A percentile compares a stretch with the other conserved stretches of the same genome.
These are phyloP conservation scores for Wickerhamomyces silvicola DNA, from an alignment of 805 yeast genomes.

Conservation along the genomic window DNA sequence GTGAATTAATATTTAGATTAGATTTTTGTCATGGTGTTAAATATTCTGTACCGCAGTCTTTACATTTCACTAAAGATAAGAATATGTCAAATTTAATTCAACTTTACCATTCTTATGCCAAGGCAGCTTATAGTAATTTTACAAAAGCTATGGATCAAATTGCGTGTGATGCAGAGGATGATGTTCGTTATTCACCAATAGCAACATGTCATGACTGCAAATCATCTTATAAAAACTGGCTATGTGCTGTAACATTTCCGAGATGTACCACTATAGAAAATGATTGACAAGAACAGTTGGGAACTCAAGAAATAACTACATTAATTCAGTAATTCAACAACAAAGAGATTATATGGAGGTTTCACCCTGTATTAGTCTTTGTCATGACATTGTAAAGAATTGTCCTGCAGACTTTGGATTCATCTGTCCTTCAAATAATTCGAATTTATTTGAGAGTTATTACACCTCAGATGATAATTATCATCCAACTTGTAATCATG, in stretches of 20 bases:
- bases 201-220: constrained; percentile 69
- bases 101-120: constrained; percentile 62
- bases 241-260: constrained; percentile 84
- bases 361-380: constrained; percentile 78
- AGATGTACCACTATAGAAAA: constrained; percentile 58
- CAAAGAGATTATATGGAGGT: constrained; percentile 63
- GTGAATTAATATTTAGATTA: constrained; percentile 68
- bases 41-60: constrained; percentile 70
- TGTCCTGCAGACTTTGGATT: constrained; percentile 80
- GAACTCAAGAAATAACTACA: constrained; percentile 52
- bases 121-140: constrained; percentile 53
- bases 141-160: constrained; percentile 68
- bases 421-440: constrained; percentile 50
- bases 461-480: constrained; percentile 13
- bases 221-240: constrained; percentile 72
- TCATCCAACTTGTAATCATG: constrained; percentile 35
- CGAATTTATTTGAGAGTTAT: constrained; percentile 25
- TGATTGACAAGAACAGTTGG: constrained; percentile 44
- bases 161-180: constrained; percentile 64
- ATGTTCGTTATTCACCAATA: constrained; percentile 67
- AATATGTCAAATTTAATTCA: constrained; percentile 29
- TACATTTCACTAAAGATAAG: constrained; percentile 25
- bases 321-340: constrained; percentile 51
- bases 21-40: constrained; percentile 79
- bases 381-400: constrained; percentile 70